A percentile compares a stretch with the other conserved stretches of the same genome.
Evolutionary conservation across 2,329 filamentous ascomycete species (phyloP).

Genomic region (Cadophora luteo-olivacea): DNA sequence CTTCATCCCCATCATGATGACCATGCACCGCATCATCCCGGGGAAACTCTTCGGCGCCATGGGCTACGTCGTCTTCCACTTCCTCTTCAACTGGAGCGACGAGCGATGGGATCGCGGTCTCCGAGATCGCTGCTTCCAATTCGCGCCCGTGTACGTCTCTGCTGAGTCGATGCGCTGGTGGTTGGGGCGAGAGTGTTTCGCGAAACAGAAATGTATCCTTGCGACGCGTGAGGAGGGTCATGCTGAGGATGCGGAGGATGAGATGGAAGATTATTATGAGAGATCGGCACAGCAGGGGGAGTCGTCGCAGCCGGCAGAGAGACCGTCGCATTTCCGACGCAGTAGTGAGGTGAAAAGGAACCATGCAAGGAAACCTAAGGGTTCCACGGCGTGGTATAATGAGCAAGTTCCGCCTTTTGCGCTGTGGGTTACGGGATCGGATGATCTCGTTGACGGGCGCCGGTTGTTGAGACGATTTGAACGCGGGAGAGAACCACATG

Average conservation of each 20-base stretch:
- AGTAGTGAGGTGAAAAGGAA: slow-evolving; percentile 41
- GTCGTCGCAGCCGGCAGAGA: neutral
- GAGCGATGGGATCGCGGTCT: slow-evolving; percentile 82
- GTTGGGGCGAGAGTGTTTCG: slow-evolving; percentile 87
- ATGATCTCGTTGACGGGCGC: slow-evolving; percentile 83
- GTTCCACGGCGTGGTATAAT: slow-evolving; percentile 80
- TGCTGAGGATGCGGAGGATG: slow-evolving; percentile 60
- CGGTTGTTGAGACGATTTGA: slow-evolving; percentile 77
- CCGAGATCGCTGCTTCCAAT: slow-evolving; percentile 86
- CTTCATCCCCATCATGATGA: slow-evolving; percentile 83
- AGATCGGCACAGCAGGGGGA: slow-evolving; percentile 8
- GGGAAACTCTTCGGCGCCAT: slow-evolving; percentile 76
- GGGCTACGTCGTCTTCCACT: slow-evolving; percentile 88
- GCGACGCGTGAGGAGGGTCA: slow-evolving; percentile 75
- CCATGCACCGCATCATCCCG: slow-evolving; percentile 56
- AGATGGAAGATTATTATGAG: slow-evolving; percentile 41
- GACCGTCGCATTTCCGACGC: neutral
- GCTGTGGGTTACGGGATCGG: slow-evolving; percentile 84
- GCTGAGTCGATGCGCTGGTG: slow-evolving; percentile 95
- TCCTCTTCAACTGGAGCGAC: slow-evolving; percentile 89
- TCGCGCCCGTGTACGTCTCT: slow-evolving; percentile 88
- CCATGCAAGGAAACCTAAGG: slow-evolving; percentile 51
- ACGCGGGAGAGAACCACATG: slow-evolving; percentile 79
- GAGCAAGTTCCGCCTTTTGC: slow-evolving; percentile 81
- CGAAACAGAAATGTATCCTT: slow-evolving; percentile 84